These are phyloP conservation scores for Pelargonium australe DNA, from an alignment of 441 rosid species.

Conservation along the genomic window DNA sequence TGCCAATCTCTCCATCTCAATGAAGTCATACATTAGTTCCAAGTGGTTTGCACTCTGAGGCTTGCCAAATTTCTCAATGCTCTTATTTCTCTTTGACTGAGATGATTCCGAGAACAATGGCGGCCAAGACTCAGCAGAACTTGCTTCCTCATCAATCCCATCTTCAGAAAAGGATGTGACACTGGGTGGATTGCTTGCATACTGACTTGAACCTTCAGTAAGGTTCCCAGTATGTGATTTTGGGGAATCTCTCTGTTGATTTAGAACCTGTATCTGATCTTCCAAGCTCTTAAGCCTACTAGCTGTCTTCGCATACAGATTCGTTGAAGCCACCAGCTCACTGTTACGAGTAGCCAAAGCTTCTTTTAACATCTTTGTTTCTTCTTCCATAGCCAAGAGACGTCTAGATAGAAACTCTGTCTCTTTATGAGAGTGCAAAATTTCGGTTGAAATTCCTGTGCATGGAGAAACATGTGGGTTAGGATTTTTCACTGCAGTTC, in stretches of 20 bases:
- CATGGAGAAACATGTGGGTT: background rate
- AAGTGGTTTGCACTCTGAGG: conserved; percentile 1
- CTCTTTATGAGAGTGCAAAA: background rate
- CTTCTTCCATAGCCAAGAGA: conserved; percentile 4
- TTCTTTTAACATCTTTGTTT: conserved; percentile 1
- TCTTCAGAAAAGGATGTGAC: background rate
- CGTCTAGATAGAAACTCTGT: background rate
- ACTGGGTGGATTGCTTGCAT: conserved; percentile 5
- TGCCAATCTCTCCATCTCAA: conserved; percentile 1
- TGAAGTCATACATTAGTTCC: background rate
- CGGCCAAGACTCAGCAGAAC: background rate
- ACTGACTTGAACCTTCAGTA: background rate
- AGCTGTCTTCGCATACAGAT: background rate
- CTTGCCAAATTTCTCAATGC: background rate
- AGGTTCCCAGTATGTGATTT: background rate
- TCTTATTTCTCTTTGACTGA: conserved; percentile 1
- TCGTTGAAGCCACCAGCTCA: conserved; percentile 1
- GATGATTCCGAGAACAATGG: background rate
- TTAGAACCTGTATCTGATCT: background rate
- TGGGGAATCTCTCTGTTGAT: background rate
- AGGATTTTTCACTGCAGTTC: background rate
- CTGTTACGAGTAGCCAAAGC: conserved; percentile 2
- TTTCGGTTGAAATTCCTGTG: background rate
- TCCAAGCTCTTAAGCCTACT: background rate
- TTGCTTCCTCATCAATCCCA: conserved; percentile 1